Evolutionary conservation across 1,284 basidiomycete species (phyloP), one percentile per base, ranked within the genome.

Genomic region (Trametes sp.): DNA sequence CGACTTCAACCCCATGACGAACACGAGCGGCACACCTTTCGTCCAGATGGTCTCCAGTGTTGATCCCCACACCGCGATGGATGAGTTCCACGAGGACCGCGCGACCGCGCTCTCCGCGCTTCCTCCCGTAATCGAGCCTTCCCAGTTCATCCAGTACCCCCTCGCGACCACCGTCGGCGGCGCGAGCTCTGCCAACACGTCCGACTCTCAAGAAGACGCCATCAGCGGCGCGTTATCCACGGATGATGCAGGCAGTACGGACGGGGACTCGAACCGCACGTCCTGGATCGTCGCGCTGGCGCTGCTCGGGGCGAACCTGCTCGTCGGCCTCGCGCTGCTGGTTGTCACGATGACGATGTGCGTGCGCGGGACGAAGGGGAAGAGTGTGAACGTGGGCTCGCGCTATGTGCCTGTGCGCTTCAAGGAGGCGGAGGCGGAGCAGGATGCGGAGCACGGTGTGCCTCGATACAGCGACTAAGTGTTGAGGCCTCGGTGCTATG

Each of bases 21-120:
- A 61, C 29, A 68, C 65, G 10, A 46, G 13, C 45, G 74, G 69
- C 44, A 64, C 71, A 11, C 77, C 78, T 3, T 78, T 73, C 67
- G 69, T 79, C 41, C 74, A 75, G 68, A 64, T 79, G 64, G 59
- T 74, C 33, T 33, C 70, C 28, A 71, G 69, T 6, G 73, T 71
- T 24, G 56, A 70, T 60, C 38, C 49, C 21, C 55, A 60, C 36
- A 29, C 59, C 9, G 70, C 72, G 23, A 52, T 63, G 46, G 44
- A 52, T 49, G 71, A 72, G 59, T 74, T 73, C 66, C 11, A 50
- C 23, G 24, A 49, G 16, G 68, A 70, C 29, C 72, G 73, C 44
- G 21, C 44, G 2, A 49, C 46, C 14, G 62, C 63, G 49, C 65
- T 73, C 52, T 54, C 59, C 0, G 11, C 26, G 26, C 29, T 58